Conservation (phyloP, 306 rosid genomes). For the Cicer judaicum region DNA sequence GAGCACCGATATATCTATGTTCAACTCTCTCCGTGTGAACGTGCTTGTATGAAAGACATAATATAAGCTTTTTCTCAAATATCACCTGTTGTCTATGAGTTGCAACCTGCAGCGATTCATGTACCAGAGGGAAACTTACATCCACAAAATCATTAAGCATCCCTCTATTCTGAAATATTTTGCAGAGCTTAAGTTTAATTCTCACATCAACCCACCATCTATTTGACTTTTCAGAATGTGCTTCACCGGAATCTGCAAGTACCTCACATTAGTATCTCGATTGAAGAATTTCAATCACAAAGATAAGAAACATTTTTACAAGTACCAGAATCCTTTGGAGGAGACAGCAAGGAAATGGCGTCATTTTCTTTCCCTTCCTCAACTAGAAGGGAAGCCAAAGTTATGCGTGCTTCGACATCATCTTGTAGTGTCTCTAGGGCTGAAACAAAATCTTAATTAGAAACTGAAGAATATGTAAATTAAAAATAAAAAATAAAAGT, state of each 20-base stretch:
- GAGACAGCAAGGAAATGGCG: conserved; percentile 77
- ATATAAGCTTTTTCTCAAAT: conserved; percentile 1
- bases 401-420: conserved; percentile 73
- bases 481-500: not conserved
- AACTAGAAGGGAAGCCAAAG: conserved; percentile 83
- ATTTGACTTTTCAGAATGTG: conserved; percentile 58
- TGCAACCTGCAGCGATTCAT: conserved; percentile 51
- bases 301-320: conserved; percentile 37
- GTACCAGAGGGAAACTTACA: conserved; percentile 53
- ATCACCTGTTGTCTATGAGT: conserved; percentile 51
- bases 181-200: conserved; percentile 55
- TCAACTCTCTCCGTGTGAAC: not conserved
- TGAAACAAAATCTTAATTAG: conserved; percentile 52
- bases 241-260: conserved; percentile 61
- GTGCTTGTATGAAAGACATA: not conserved
- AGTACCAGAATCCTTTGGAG: conserved; percentile 65
- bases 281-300: conserved; percentile 35
- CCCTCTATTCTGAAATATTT: conserved; percentile 52
- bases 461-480: conserved; percentile 25
- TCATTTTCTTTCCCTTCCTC: conserved; percentile 82
- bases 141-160: conserved; percentile 55
- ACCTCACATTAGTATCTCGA: conserved; percentile 26
- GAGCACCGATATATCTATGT: not conserved
- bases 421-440: conserved; percentile 67
- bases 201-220: conserved; percentile 77